Evolutionary conservation across 2,329 filamentous ascomycete genomes (phyloP).

Genomic region (Nigrospora oryzae): DNA sequence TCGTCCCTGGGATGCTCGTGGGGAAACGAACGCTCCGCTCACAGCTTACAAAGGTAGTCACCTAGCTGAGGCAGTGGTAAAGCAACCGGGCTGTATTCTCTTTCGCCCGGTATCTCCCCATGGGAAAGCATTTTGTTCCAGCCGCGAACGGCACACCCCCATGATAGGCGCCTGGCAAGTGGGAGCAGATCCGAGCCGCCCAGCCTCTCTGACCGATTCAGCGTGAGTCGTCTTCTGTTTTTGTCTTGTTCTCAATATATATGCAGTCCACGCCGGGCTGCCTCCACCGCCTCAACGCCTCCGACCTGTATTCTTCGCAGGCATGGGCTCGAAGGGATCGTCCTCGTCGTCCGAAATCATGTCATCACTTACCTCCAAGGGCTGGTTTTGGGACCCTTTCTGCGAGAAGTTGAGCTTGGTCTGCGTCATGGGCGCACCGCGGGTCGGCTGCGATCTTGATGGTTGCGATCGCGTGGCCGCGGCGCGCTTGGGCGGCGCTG

Average conservation of each 20-base stretch:
- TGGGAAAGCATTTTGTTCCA: too few species aligned
- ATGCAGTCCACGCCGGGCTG: too few species aligned
- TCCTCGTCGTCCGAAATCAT: slow-evolving; percentile 57
- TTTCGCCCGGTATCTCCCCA: too few species aligned
- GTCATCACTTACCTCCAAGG: slow-evolving; percentile 56
- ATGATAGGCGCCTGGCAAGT: too few species aligned
- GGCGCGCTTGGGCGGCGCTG: slow-evolving; percentile 27
- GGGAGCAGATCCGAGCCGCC: too few species aligned
- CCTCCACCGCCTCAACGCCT: not conserved
- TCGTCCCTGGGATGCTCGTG: too few species aligned
- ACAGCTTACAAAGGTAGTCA: too few species aligned
- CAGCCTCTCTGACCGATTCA: too few species aligned
- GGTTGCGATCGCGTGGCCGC: slow-evolving; percentile 18
- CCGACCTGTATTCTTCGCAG: slow-evolving; percentile 20
- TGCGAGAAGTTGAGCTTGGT: slow-evolving; percentile 43
- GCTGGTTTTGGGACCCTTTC: slow-evolving; percentile 33
- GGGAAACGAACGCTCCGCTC: too few species aligned
- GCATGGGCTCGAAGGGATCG: slow-evolving; percentile 47
- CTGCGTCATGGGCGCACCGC: slow-evolving; percentile 28
- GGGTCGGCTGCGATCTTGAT: slow-evolving; percentile 24
- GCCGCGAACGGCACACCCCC: too few species aligned
- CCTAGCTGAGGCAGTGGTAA: too few species aligned
- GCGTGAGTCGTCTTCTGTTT: not conserved
- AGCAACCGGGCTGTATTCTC: too few species aligned
- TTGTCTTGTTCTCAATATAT: not conserved